Evolutionary conservation across 1,139 yeast species (phyloP), one percentile per base, ranked within the genome.

Genomic region (Candida frijolesensis): DNA sequence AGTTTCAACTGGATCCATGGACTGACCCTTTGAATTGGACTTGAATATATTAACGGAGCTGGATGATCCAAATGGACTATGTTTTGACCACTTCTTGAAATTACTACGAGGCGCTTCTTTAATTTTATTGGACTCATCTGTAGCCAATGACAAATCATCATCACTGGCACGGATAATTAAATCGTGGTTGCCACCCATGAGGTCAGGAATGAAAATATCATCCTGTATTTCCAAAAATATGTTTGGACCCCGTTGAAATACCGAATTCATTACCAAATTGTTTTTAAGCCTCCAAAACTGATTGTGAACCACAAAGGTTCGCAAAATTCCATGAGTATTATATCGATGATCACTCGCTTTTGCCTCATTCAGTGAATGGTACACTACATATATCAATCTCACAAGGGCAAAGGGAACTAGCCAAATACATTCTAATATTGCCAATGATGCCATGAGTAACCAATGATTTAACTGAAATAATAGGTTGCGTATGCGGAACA

Each of bases 231-330:
- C 51, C 38, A 51, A 45, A 29, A 51, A 51, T 7, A 51, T 38
- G 39, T 48, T 48, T 2, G 51, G 48, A 3, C 55, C 56, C n/a
- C 46, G 11, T 45, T 50, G 52, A 25, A 50, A 48, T n/a, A 52
- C 44, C 4, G 53, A 51, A 39, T 44, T 44, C 51, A 51, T 46
- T 30, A 47, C 48, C 33, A 53, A 11, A 10, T 46, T 46, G n/a
- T 29, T 48, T 29, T 45, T 40, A 37, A 33, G 27, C 41, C 44
- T 22, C 56, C 56, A 54, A 44, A 44, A 54, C 6, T 41, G 33
- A n/a, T 41, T 43, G 43, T 54, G 56, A 5, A 54, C 38, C 4
- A 53, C 49, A 41, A 22, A 45, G 7, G 51, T 48, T 25, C 49
- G 19, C 14, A 54, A 52, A 32, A 54, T 51, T 22, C 56, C 56